These are phyloP conservation scores for Luffa acutangula DNA, from an alignment of 306 rosid species.

Conservation along the genomic window DNA sequence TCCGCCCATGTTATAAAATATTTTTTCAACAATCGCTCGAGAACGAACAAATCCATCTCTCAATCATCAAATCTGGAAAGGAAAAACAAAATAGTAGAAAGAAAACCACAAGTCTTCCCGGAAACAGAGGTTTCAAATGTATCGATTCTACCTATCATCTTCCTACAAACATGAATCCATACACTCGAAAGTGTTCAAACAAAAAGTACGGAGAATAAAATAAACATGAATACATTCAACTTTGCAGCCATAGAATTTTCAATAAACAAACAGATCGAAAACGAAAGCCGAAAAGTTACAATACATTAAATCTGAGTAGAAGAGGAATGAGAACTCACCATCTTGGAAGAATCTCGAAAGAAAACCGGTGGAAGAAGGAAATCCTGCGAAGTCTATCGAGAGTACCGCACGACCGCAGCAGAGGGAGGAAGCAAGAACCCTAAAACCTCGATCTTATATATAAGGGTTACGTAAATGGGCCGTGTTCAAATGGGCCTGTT, in stretches of 20 bases:
- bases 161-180: not conserved
- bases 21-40: not conserved
- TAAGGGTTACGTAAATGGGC: not conserved
- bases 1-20: not conserved
- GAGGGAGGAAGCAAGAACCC: not conserved
- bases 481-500: not conserved
- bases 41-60: too few relatives aligned
- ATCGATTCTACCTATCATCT: not conserved
- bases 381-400: not conserved
- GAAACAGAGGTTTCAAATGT: not conserved
- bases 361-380: not conserved
- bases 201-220: not conserved
- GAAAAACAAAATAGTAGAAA: not conserved
- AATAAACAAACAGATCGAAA: not conserved
- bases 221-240: not conserved
- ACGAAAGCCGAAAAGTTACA: not conserved
- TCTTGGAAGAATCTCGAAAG: not conserved
- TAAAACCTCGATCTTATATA: conserved; percentile 1
- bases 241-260: not conserved
- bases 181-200: not conserved
- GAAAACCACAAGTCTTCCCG: too few relatives aligned
- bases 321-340: conserved; percentile 3
- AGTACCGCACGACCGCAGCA: not conserved
- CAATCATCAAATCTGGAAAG: not conserved
- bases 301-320: not conserved